Evolutionary conservation across 2,329 filamentous ascomycete genomes (phyloP).

Genomic region (Apiospora rasikravindrae): DNA sequence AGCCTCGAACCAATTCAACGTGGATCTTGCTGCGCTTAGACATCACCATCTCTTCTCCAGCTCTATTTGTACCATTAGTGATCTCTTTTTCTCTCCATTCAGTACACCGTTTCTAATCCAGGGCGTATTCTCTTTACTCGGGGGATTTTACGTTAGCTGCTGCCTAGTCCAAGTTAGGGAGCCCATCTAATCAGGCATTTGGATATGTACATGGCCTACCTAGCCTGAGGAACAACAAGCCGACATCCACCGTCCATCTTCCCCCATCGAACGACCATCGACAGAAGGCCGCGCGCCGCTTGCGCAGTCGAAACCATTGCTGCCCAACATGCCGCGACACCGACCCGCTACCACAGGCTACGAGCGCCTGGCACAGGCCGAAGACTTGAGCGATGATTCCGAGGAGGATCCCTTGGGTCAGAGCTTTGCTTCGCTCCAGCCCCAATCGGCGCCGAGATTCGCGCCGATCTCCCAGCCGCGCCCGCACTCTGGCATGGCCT

Average conservation of each 20-base stretch:
- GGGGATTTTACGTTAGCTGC: background rate
- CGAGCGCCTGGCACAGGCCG: slow-evolving; percentile 82
- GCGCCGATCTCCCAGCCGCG: slow-evolving; percentile 66
- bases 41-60: background rate
- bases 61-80: slow-evolving; percentile 7
- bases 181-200: background rate
- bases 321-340: slow-evolving; percentile 65
- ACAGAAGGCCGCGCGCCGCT: slow-evolving; percentile 7
- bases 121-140: background rate
- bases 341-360: slow-evolving; percentile 81
- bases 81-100: background rate
- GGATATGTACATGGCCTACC: background rate
- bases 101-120: background rate
- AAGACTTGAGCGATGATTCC: slow-evolving; percentile 74
- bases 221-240: slow-evolving; percentile 1
- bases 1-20: background rate
- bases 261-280: slow-evolving; percentile 13
- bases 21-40: background rate
- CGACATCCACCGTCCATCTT: background rate
- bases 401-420: slow-evolving; percentile 67
- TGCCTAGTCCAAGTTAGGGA: background rate
- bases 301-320: slow-evolving; percentile 12
- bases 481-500: slow-evolving; percentile 64
- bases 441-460: slow-evolving; percentile 64
- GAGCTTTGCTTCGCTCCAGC: slow-evolving; percentile 59